These are phyloP conservation scores for Yamadazyma paraphyllophila DNA, from an alignment of 805 yeast species.

Conservation along the genomic window DNA sequence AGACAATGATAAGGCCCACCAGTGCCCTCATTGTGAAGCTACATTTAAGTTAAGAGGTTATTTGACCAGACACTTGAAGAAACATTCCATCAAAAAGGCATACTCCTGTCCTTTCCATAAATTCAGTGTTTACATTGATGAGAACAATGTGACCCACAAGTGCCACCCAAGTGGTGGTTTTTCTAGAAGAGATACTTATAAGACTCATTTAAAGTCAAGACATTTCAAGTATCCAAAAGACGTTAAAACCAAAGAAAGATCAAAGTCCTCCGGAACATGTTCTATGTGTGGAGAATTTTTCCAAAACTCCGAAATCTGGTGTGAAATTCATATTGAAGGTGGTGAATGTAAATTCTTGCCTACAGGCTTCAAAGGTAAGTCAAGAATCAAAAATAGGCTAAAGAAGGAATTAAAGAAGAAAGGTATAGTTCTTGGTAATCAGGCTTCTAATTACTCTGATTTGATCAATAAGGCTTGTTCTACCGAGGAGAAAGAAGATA, in stretches of 20 bases:
- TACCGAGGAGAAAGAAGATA: slow-evolving; percentile 14
- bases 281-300: slow-evolving; percentile 54
- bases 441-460: slow-evolving; percentile 13
- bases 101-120: slow-evolving; percentile 53
- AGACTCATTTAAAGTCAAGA: slow-evolving; percentile 55
- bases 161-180: slow-evolving; percentile 61
- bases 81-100: slow-evolving; percentile 50
- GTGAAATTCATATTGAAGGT: slow-evolving; percentile 48
- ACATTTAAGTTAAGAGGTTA: slow-evolving; percentile 52
- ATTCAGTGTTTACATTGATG: slow-evolving; percentile 35
- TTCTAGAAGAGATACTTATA: slow-evolving; percentile 58
- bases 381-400: slow-evolving; percentile 41
- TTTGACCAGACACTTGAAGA: slow-evolving; percentile 54
- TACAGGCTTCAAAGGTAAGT: slow-evolving; percentile 42
- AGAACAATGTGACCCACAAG: slow-evolving; percentile 39
- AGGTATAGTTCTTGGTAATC: slow-evolving; percentile 10
- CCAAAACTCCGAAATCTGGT: slow-evolving; percentile 50
- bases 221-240: slow-evolving; percentile 60
- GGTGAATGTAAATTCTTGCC: slow-evolving; percentile 48
- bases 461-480: slow-evolving; percentile 3
- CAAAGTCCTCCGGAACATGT: slow-evolving; percentile 46
- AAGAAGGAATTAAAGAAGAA: slow-evolving; percentile 35
- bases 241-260: slow-evolving; percentile 45
- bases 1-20: slow-evolving; percentile 23
- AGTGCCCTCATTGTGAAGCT: slow-evolving; percentile 50